Conservation (phyloP, 2,329 filamentous ascomycete genomes). For the Fusarium subglutinans region DNA sequence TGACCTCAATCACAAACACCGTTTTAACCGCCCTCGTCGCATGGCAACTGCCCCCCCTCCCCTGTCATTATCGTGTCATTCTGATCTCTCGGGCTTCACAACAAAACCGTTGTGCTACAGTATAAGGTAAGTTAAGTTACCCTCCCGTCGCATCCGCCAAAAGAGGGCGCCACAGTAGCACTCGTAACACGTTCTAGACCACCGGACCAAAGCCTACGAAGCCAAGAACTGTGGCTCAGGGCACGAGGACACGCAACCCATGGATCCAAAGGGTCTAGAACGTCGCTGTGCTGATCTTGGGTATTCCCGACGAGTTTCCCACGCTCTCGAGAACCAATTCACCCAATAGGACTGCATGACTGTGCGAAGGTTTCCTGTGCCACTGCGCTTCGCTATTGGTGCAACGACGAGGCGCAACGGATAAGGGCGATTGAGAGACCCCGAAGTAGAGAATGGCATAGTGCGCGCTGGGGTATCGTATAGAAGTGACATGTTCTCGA, state of each 20-base stretch:
- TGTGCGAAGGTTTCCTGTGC: neutral
- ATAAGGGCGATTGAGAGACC: conserved; percentile 2
- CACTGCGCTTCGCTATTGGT: conserved; percentile 10
- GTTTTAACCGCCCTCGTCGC: neutral
- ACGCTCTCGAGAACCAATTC: neutral
- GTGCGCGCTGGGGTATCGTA: neutral
- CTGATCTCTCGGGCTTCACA: neutral
- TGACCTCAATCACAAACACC: conserved; percentile 15
- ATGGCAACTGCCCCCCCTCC: neutral
- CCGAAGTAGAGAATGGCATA: neutral
- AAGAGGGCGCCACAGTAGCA: conserved; percentile 16
- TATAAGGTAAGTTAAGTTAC: neutral
- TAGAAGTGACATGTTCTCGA: neutral
- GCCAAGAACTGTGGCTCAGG: conserved; percentile 34
- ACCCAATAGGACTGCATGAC: neutral
- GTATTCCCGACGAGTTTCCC: conserved; percentile 41
- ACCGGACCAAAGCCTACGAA: neutral
- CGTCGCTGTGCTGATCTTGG: conserved; percentile 7
- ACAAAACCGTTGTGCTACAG: conserved; percentile 24
- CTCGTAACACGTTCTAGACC: conserved; percentile 26
- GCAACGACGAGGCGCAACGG: neutral
- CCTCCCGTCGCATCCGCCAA: conserved; percentile 24
- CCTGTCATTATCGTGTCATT: conserved; percentile 1
- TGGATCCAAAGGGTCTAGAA: conserved; percentile 11
- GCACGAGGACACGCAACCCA: conserved; percentile 32